Conservation (phyloP, 306 rosid species). For the Begonia fuchsioides region DNA sequence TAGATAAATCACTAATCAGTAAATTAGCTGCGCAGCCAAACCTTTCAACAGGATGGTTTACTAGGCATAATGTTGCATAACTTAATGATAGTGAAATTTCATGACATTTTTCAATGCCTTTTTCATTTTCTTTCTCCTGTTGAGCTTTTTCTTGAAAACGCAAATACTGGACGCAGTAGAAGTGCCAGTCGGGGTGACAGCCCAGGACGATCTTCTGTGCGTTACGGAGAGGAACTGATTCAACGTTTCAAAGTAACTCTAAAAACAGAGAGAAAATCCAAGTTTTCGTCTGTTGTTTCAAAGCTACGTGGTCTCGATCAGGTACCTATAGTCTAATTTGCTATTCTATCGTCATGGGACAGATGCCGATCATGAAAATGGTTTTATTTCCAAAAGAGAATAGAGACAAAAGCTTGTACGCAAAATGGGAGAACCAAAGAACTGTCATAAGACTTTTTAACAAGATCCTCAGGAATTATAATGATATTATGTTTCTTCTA, state of each 20-base stretch:
- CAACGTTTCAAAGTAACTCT: conserved; percentile 85
- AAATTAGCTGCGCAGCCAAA: too few species aligned
- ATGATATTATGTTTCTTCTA: too few species aligned
- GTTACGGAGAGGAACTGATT: conserved; percentile 58
- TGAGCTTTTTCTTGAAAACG: conserved; percentile 81
- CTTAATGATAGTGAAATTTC: too few species aligned
- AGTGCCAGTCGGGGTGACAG: conserved; percentile 84
- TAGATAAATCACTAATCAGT: too few species aligned
- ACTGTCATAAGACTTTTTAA: too few species aligned
- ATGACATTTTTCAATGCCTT: too few species aligned
- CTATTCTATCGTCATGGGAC: conserved; percentile 2
- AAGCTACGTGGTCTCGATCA: conserved; percentile 94
- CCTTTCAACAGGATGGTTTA: too few species aligned
- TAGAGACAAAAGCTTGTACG: background rate
- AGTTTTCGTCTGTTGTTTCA: conserved; percentile 87
- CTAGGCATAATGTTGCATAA: too few species aligned
- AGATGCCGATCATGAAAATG: background rate
- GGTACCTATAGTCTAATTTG: conserved; percentile 29
- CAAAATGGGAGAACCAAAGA: background rate
- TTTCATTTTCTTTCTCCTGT: conserved; percentile 25
- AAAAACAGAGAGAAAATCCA: conserved; percentile 84
- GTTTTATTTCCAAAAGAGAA: background rate
- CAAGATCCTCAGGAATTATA: too few species aligned
- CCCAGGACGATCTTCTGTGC: conserved; percentile 86
- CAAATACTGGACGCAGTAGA: conserved; percentile 65